phyloP scores from a whole-genome alignment of 108 stramenopile genomes.

The Schizochytrium sp. region DNA sequence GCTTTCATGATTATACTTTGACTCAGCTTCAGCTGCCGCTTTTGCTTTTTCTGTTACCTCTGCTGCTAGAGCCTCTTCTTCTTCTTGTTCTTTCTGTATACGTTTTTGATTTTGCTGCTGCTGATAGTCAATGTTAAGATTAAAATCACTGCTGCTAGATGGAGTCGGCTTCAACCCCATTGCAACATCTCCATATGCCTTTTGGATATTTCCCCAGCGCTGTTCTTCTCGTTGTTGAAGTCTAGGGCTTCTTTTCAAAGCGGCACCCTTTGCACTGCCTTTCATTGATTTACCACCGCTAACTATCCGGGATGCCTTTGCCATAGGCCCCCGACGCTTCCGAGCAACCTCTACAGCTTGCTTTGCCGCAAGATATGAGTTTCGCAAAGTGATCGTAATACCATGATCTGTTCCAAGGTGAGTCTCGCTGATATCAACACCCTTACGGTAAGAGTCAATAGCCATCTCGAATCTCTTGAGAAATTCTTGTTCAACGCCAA shows the following conservation, averaged over 20 bases:
- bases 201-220: neutral
- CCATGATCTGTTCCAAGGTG: conserved; percentile 77
- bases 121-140: neutral
- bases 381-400: conserved; percentile 74
- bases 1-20: neutral
- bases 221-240: conserved; percentile 14
- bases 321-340: neutral
- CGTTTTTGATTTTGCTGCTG: neutral
- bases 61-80: neutral
- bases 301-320: neutral
- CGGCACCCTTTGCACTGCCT: neutral
- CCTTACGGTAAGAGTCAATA: conserved; percentile 76
- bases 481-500: conserved; percentile 82
- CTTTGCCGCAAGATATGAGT: conserved; percentile 63
- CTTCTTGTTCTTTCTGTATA: neutral
- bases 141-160: neutral
- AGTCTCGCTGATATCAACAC: conserved; percentile 74
- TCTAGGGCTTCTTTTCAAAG: conserved; percentile 8
- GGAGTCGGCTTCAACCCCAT: neutral
- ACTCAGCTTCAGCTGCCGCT: neutral
- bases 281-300: neutral
- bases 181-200: conserved; percentile 48
- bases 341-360: neutral
- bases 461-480: conserved; percentile 75
- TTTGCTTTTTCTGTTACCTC: neutral